phyloP scores from a whole-genome alignment of 2,329 filamentous ascomycete genomes.

The Ophiocordyceps camponoti-leonardi region DNA sequence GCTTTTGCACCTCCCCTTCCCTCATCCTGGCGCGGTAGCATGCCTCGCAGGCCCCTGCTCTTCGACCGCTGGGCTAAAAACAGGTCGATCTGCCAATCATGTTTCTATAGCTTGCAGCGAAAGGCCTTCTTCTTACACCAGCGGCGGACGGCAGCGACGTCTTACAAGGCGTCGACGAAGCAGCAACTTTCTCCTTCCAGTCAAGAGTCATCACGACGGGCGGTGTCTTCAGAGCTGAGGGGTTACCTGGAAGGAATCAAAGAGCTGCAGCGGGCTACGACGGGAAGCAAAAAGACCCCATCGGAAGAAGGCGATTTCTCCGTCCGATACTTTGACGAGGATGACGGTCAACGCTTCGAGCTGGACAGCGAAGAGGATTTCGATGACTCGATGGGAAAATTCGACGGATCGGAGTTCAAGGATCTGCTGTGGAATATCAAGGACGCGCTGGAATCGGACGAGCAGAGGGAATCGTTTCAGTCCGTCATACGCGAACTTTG shows the following conservation, averaged over 20 bases:
- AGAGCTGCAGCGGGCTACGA: slow-evolving; percentile 5
- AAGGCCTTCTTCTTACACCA: slow-evolving; percentile 9
- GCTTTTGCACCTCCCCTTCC: too few species aligned
- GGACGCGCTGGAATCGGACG: slow-evolving; percentile 15
- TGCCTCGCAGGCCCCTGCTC: slow-evolving; percentile 18
- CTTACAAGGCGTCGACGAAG: slow-evolving; percentile 13
- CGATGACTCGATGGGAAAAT: slow-evolving; percentile 16
- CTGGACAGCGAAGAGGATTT: slow-evolving; percentile 23
- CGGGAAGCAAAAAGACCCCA: slow-evolving; percentile 2
- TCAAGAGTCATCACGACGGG: slow-evolving; percentile 7
- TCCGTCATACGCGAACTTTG: slow-evolving; percentile 18
- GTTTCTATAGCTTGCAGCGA: slow-evolving; percentile 14
- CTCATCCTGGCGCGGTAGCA: slow-evolving; percentile 6
- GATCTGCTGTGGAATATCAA: slow-evolving; percentile 20
- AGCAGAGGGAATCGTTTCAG: slow-evolving; percentile 16
- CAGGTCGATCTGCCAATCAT: slow-evolving; percentile 20
- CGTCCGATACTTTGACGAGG: slow-evolving; percentile 32
- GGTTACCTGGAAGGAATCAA: slow-evolving; percentile 12
- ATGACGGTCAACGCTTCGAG: slow-evolving; percentile 17
- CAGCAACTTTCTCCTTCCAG: slow-evolving; percentile 3
- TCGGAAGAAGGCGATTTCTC: slow-evolving; percentile 9
- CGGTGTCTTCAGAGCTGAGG: slow-evolving; percentile 10
- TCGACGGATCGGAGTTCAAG: slow-evolving; percentile 18
- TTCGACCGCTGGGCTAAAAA: slow-evolving; percentile 17
- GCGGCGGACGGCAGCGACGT: slow-evolving; percentile 5